Base-by-base conservation (phyloP, 2,329 filamentous ascomycete genomes). In the Sporothrix schenckii region DNA sequence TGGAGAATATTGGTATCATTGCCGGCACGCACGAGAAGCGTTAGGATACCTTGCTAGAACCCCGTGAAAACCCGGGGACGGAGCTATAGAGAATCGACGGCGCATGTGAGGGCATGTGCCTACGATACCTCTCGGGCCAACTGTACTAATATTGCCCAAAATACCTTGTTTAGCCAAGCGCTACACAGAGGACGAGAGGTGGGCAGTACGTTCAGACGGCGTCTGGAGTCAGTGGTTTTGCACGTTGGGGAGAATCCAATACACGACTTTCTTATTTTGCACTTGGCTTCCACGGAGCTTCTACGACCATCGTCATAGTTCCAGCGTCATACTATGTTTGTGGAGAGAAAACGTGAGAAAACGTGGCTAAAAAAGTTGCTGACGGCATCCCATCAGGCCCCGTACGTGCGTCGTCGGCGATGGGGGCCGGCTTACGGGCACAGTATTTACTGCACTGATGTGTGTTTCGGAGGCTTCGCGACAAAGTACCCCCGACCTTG, bases 91-190 rank as follows among this genome's bases (percentile, higher is more conserved):
- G 24, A 13, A 11, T 10, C 14, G 19, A 34, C 30, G 41, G 61
- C 24, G 14, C 61, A 65, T 50, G 24, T 65, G 60, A 27, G 60
- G 49, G 60, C 60, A 49, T 63, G 41, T 63, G 60, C 21, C 60
- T 47, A 30, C 21, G 39, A 4, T 19, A 47, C n/a, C 41, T 63
- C 30, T n/a, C 56, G n/a, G 56, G 30, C 11, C 39, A 13, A 44
- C 34, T 7, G 24, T 24, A 9, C 24, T 61, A 60, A 61, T 61
- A 61, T 61, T 61, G 56, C 56, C 56, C 10, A 34, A 16, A n/a
- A 61, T 39, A 61, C n/a, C 34, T 44, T 34, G 27, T 34, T 34
- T 9, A 34, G 34, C 34, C 34, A 34, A n/a, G 39, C n/a, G 34
- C n/a, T 4, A 19, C 13, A 24, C 4, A 34, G 19, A 34, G 56